phyloP scores from a whole-genome alignment of 2,329 filamentous ascomycete genomes.

The Iodosphaeria phyllophila region DNA sequence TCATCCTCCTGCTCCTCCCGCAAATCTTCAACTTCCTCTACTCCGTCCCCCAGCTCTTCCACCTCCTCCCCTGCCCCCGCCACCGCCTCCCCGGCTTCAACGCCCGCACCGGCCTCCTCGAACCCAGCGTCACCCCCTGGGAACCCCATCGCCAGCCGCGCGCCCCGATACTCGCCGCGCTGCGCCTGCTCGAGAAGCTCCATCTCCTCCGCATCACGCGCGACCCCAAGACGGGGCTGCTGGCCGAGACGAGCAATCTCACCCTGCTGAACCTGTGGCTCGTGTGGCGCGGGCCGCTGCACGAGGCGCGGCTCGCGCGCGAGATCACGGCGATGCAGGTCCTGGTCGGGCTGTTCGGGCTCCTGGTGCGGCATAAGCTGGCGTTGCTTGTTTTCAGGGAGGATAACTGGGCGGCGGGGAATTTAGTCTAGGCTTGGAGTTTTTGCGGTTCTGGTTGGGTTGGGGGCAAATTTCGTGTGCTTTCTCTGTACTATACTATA shows the following conservation, averaged over 20 bases:
- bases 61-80: constrained; percentile 75
- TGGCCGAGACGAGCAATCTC: constrained; percentile 72
- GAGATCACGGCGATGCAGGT: constrained; percentile 70
- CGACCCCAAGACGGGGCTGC: constrained; percentile 43
- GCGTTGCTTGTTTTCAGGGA: constrained; percentile 77
- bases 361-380: constrained; percentile 72
- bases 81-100: constrained; percentile 87
- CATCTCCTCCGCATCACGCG: constrained; percentile 48
- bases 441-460: too few species aligned
- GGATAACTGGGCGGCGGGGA: constrained; percentile 49
- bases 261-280: constrained; percentile 94
- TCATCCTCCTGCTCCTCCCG: constrained; percentile 75
- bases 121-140: constrained; percentile 73
- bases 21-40: constrained; percentile 97
- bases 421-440: constrained; percentile 10
- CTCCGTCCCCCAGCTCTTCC: constrained; percentile 80
- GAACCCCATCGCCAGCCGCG: constrained; percentile 46
- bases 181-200: constrained; percentile 52
- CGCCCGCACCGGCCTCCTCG: constrained; percentile 62
- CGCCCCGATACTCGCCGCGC: constrained; percentile 36
- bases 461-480: too few species aligned
- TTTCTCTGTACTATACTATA: too few species aligned
- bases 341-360: constrained; percentile 55
- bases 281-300: constrained; percentile 81
- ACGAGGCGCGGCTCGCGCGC: constrained; percentile 65